These are phyloP conservation scores for Lumnitzera racemosa DNA, from an alignment of 345 rosid species.

Conservation along the genomic window DNA sequence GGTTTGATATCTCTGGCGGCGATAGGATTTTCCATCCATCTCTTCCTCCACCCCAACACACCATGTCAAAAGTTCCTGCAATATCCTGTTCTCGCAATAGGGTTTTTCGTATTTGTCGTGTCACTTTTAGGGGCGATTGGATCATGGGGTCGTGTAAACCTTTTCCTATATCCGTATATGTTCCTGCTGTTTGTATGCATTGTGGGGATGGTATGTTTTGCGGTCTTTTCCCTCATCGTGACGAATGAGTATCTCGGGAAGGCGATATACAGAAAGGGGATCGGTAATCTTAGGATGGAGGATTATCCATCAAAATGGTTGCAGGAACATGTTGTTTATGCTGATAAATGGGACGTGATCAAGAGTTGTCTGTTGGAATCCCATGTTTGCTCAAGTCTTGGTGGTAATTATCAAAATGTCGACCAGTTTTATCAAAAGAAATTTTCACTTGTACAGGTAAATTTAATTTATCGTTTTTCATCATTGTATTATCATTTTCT, in stretches of 20 bases:
- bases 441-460: constrained; percentile 21
- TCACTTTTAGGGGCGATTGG: constrained; percentile 20
- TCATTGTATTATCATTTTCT: no score
- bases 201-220: constrained; percentile 15
- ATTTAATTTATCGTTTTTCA: neutral
- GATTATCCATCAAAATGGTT: constrained; percentile 32
- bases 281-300: constrained; percentile 9
- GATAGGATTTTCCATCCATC: constrained; percentile 9
- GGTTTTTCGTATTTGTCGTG: constrained; percentile 8
- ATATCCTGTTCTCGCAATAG: constrained; percentile 17
- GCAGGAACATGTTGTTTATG: constrained; percentile 10
- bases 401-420: neutral
- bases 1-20: constrained; percentile 13
- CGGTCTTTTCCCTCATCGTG: constrained; percentile 19
- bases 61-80: constrained; percentile 17
- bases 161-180: constrained; percentile 16
- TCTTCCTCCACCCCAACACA: constrained; percentile 7
- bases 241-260: constrained; percentile 13
- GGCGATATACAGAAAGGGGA: constrained; percentile 9
- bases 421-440: constrained; percentile 11
- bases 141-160: constrained; percentile 12
- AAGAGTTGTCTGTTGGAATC: constrained; percentile 22
- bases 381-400: constrained; percentile 18
- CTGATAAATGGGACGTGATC: constrained; percentile 21
- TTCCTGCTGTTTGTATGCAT: constrained; percentile 14